Evolutionary conservation across 805 yeast species (phyloP), one percentile per base, ranked within the genome.

Genomic region (Priceomyces fermenticarens): DNA sequence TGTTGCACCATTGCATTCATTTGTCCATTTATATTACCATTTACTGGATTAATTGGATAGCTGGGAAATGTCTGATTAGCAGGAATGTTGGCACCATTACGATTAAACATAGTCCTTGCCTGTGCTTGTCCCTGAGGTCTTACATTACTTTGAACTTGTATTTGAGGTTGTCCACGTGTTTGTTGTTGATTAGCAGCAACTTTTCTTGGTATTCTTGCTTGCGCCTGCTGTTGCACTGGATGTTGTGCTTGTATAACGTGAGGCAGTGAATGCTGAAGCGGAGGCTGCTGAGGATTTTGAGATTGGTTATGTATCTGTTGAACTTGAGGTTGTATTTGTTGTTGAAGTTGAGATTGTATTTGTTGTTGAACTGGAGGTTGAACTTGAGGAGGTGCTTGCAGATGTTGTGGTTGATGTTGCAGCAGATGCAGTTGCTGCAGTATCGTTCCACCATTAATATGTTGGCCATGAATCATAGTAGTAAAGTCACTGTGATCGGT

Each of bases 371-470:
- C 32, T 12, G 4, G 13, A 14, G 53, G 63, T 36, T 58, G 55
- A 3, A 51, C 35, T n/a, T 50, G 41, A 29, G 53, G 57, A 36
- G 25, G 25, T 20, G 25, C 25, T 8, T 54, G 62, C 39, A 35
- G 44, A 29, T 39, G 48, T 9, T 17, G 47, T 23, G 40, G 47
- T 17, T 25, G 54, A 14, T 26, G 52, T 34, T 45, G 46, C 33
- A 42, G 42, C 17, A n/a, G 34, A 5, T 32, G 35, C 17, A 17
- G 33, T 10, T 8, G 35, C 10, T 15, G 35, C 12, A 11, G 26
- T 8, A 32, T 5, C 10, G 12, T 32, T 15, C 23, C 23, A 4
- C 35, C 25, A 20, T 32, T 32, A 6, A 32, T 17, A 11, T 36
- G 39, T 20, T 38, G 45, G 33, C 32, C 48, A 42, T 36, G 46